phyloP scores from a whole-genome alignment of 2,329 filamentous ascomycete genomes.

The Aspergillus awamori region DNA sequence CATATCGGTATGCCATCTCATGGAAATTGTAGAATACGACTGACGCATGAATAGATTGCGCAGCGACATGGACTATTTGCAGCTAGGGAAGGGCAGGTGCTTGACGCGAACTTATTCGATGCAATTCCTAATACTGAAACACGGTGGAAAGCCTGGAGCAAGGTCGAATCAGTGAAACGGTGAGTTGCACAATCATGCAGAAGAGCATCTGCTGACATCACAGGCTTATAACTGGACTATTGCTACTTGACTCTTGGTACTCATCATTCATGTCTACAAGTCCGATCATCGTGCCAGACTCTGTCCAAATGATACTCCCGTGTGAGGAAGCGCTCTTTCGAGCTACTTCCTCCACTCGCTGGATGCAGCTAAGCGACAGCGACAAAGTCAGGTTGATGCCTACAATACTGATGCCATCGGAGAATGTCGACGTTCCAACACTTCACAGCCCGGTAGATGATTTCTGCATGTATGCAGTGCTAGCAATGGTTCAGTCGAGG shows the following conservation, averaged over 20 bases:
- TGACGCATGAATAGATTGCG: conserved; percentile 36
- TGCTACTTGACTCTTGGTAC: conserved; percentile 53
- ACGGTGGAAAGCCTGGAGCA: conserved; percentile 57
- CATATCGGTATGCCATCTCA: conserved; percentile 40
- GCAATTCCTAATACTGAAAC: conserved; percentile 48
- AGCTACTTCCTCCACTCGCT: conserved; percentile 41
- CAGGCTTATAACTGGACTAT: conserved; percentile 50
- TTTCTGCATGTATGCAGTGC: conserved; percentile 41
- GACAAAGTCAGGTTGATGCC: conserved; percentile 40
- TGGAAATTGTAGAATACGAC: not conserved
- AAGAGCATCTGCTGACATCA: conserved; percentile 10
- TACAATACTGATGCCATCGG: conserved; percentile 39
- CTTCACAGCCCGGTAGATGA: conserved; percentile 38
- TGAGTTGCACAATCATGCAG: conserved; percentile 12
- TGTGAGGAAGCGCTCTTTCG: conserved; percentile 51
- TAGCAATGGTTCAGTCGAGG: conserved; percentile 46
- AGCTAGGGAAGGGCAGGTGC: conserved; percentile 48
- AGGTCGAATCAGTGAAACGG: conserved; percentile 56
- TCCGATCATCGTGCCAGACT: conserved; percentile 51
- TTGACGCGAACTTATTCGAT: conserved; percentile 48
- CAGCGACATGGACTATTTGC: conserved; percentile 56
- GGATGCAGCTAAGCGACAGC: conserved; percentile 41
- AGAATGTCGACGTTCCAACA: conserved; percentile 38
- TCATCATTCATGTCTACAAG: conserved; percentile 52
- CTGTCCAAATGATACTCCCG: conserved; percentile 51